Evolutionary conservation across 495 filamentous ascomycete species (phyloP).

Genomic region (Patellaria atrata): DNA sequence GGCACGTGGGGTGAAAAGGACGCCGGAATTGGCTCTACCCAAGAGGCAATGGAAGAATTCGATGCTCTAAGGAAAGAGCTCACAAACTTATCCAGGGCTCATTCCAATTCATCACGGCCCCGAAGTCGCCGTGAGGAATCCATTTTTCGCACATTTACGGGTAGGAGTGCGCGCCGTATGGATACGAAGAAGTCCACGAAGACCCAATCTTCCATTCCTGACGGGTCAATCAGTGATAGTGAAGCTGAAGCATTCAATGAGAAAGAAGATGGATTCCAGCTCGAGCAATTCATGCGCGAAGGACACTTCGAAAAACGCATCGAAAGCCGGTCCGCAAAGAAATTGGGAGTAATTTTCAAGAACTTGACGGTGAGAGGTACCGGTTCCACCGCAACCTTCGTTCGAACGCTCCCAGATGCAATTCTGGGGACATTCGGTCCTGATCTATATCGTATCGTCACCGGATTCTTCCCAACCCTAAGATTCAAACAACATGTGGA

Average conservation of each 20-base stretch:
- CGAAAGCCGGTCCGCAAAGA: constrained; percentile 59
- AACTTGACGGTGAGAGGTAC: constrained; percentile 63
- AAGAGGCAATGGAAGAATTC: constrained; percentile 54
- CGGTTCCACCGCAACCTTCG: constrained; percentile 50
- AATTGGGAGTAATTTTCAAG: constrained; percentile 73
- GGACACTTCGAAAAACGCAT: constrained; percentile 70
- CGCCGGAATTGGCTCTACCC: constrained; percentile 45
- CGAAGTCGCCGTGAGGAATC: constrained; percentile 1
- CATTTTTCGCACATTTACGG: constrained; percentile 9
- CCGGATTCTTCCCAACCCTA: constrained; percentile 48
- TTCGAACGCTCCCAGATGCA: constrained; percentile 61
- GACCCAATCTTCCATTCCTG: not conserved
- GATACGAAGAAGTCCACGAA: not conserved
- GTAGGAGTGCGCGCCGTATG: not conserved
- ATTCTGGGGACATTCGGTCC: constrained; percentile 75
- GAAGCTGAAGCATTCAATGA: constrained; percentile 23
- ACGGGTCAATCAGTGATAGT: constrained; percentile 10
- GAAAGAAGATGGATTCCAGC: constrained; percentile 47
- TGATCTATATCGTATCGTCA: constrained; percentile 59
- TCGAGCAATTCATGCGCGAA: constrained; percentile 60
- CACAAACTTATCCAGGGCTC: constrained; percentile 41
- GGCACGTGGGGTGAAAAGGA: constrained; percentile 70
- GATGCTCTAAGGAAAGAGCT: constrained; percentile 54
- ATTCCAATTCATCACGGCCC: constrained; percentile 22
- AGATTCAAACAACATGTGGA: constrained; percentile 36